Percentiles rank a stretch among this genome's conserved stretches.
phyloP scores from a whole-genome alignment of 2,329 filamentous ascomycete species.

The Mariannaea sp. region DNA sequence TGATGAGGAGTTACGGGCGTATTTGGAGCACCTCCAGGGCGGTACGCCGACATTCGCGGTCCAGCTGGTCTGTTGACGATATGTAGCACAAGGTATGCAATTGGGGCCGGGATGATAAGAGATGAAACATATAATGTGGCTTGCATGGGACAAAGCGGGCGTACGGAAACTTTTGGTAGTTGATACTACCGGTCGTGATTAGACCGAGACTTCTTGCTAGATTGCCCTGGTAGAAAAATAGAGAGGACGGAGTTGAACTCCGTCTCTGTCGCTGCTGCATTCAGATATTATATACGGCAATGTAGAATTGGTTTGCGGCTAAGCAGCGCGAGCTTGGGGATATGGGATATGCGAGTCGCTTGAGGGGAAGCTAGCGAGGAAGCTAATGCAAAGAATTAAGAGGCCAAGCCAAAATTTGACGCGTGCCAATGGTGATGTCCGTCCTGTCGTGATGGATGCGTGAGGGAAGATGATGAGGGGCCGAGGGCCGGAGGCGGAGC shows the following conservation, averaged over 20 bases:
- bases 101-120: background rate
- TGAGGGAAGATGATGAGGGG: conserved; percentile 11
- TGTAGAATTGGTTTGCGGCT: background rate
- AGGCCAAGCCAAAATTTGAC: background rate
- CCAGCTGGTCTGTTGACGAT: conserved; percentile 43
- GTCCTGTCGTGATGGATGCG: background rate
- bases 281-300: conserved; percentile 1
- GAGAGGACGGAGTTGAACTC: conserved; percentile 33
- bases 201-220: conserved; percentile 11
- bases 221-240: conserved; percentile 2
- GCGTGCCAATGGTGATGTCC: background rate
- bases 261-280: conserved; percentile 18
- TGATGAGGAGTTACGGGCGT: conserved; percentile 73
- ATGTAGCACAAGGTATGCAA: background rate
- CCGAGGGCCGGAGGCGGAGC: conserved; percentile 7
- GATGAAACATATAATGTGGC: background rate
- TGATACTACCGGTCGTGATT: conserved; percentile 19
- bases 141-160: conserved; percentile 16
- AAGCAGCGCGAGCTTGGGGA: background rate
- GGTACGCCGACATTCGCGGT: conserved; percentile 51
- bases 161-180: conserved; percentile 34
- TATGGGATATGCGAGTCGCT: background rate
- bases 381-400: conserved; percentile 4
- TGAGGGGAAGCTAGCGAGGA: background rate
- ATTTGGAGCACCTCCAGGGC: conserved; percentile 66